Evolutionary conservation across 2,329 filamentous ascomycete species (phyloP).

Genomic region (Penicillium thymicola): DNA sequence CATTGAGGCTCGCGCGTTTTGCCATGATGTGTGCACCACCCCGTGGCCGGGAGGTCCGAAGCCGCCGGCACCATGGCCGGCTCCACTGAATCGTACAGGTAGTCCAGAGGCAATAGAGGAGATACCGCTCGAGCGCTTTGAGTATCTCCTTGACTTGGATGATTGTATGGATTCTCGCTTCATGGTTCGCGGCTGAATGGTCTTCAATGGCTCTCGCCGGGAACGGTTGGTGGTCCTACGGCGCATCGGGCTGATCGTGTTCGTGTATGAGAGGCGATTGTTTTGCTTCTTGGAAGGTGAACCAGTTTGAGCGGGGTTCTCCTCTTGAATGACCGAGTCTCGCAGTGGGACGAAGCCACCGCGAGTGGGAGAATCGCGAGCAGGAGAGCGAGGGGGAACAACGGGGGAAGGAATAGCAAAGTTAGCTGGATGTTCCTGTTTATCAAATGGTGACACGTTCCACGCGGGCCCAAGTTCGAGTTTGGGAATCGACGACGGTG

Average conservation of each 20-base stretch:
- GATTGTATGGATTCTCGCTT: conserved; percentile 38
- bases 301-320: conserved; percentile 15
- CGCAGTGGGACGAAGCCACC: conserved; percentile 29
- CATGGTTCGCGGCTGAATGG: conserved; percentile 35
- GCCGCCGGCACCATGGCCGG: conserved; percentile 42
- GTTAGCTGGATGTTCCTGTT: conserved; percentile 16
- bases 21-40: conserved; percentile 38
- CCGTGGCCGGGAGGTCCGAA: conserved; percentile 37
- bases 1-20: conserved; percentile 35
- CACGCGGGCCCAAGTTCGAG: conserved; percentile 36
- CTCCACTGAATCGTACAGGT: conserved; percentile 41
- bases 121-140: conserved; percentile 39
- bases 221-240: conserved; percentile 30
- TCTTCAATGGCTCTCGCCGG: conserved; percentile 35
- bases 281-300: conserved; percentile 24
- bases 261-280: conserved; percentile 30
- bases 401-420: conserved; percentile 23
- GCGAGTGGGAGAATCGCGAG: conserved; percentile 30
- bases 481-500: conserved; percentile 32
- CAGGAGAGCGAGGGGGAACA: conserved; percentile 27
- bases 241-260: conserved; percentile 29
- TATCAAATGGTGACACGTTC: conserved; percentile 28
- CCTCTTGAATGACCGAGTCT: conserved; percentile 20
- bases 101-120: conserved; percentile 37
- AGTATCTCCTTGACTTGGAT: conserved; percentile 36